Conservation (phyloP, 2,329 filamentous ascomycete species). For the Alternaria metachromatica region DNA sequence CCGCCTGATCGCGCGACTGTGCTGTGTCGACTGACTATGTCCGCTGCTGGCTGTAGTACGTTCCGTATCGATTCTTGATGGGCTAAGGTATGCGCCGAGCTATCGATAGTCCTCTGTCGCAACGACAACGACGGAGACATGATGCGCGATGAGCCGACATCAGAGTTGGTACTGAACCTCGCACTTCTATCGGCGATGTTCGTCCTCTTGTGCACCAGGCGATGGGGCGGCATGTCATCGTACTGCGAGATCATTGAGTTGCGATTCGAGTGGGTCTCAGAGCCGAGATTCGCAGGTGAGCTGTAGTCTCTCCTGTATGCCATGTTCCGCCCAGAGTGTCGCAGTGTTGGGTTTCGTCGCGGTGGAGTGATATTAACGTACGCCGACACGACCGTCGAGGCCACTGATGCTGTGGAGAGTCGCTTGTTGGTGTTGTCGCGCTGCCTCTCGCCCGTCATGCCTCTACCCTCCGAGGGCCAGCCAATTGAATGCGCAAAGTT, state of each 20-base stretch:
- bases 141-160: constrained; percentile 31
- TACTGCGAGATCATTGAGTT: constrained; percentile 50
- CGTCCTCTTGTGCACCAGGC: constrained; percentile 58
- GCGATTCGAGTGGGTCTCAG: constrained; percentile 53
- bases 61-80: constrained; percentile 42
- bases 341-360: constrained; percentile 53
- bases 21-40: constrained; percentile 42
- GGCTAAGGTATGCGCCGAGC: constrained; percentile 36
- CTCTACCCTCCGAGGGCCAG: constrained; percentile 53
- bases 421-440: constrained; percentile 49
- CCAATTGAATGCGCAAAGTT: constrained; percentile 58
- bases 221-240: constrained; percentile 54
- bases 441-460: constrained; percentile 26
- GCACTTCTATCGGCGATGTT: constrained; percentile 55
- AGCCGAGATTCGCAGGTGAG: constrained; percentile 48
- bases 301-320: constrained; percentile 56
- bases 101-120: constrained; percentile 37
- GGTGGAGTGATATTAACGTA: constrained; percentile 61
- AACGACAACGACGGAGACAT: constrained; percentile 38
- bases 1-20: constrained; percentile 24
- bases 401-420: constrained; percentile 59
- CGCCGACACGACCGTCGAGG: constrained; percentile 62
- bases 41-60: constrained; percentile 44
- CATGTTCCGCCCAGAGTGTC: constrained; percentile 61
- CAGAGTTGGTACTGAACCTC: constrained; percentile 40